These are phyloP conservation scores for Solanum hybrid DNA, from an alignment of 305 asterid species.

Conservation along the genomic window DNA sequence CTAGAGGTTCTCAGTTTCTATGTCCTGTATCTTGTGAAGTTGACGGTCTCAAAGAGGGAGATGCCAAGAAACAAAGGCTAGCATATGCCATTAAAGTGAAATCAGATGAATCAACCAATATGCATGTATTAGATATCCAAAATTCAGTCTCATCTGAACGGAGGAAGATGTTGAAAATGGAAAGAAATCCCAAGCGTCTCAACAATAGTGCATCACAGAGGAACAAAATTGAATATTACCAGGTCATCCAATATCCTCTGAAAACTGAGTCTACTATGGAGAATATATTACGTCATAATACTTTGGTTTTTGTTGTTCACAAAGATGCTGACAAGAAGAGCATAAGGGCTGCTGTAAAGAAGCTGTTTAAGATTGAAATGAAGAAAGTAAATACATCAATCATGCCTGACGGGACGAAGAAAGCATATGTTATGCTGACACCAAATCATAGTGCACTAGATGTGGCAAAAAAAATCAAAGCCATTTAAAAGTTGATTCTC, in stretches of 20 bases:
- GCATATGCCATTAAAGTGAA: neutral
- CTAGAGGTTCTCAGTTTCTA: neutral
- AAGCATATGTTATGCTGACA: constrained; percentile 41
- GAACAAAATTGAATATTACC: constrained; percentile 21
- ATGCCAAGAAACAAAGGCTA: constrained; percentile 3
- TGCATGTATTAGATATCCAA: neutral
- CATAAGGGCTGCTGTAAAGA: constrained; percentile 43
- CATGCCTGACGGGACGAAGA: constrained; percentile 49
- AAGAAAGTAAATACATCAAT: constrained; percentile 55
- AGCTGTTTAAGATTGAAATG: constrained; percentile 29
- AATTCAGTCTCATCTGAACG: neutral
- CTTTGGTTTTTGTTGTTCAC: constrained; percentile 61
- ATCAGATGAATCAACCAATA: constrained; percentile 1
- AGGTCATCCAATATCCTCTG: constrained; percentile 43
- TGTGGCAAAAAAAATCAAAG: constrained; percentile 46
- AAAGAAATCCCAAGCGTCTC: constrained; percentile 29
- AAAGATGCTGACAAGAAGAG: constrained; percentile 48
- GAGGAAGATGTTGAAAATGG: constrained; percentile 22
- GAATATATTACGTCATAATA: constrained; percentile 35
- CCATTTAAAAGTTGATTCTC: constrained; percentile 11
- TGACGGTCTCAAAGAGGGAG: neutral
- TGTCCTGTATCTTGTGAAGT: neutral
- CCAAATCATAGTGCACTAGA: constrained; percentile 40
- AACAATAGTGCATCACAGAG: constrained; percentile 25
- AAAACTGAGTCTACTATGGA: constrained; percentile 43